A percentile compares a stretch with the other conserved stretches of the same genome.
Conservation (phyloP, 345 rosid genomes). For the Cardamine occulta region DNA sequence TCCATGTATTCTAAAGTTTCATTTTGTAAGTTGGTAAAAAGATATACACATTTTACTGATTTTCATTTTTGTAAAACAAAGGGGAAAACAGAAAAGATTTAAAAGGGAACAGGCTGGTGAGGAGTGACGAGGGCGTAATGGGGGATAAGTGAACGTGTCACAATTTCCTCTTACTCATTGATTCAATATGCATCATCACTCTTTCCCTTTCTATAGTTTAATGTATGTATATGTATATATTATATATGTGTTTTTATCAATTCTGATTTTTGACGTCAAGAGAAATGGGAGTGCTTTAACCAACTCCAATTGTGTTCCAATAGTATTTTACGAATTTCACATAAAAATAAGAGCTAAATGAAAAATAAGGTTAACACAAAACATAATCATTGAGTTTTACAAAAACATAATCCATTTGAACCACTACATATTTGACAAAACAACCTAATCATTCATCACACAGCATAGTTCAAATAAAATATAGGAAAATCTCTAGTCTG, state of each 20-base stretch:
- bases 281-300: slow-evolving; percentile 11
- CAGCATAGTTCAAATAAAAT: not conserved
- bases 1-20: not conserved
- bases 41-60: not conserved
- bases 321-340: not conserved
- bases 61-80: not conserved
- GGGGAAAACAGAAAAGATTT: not conserved
- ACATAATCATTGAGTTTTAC: slow-evolving; percentile 25
- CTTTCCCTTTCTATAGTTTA: not conserved
- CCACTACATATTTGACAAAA: not conserved
- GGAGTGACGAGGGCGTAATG: slow-evolving; percentile 37
- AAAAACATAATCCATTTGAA: slow-evolving; percentile 16
- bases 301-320: not conserved
- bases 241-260: not conserved
- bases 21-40: slow-evolving; percentile 12
- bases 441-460: slow-evolving; percentile 3
- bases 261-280: slow-evolving; percentile 27
- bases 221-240: not conserved
- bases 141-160: slow-evolving; percentile 35
- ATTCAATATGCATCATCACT: slow-evolving; percentile 21
- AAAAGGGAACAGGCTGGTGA: slow-evolving; percentile 29
- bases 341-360: not conserved
- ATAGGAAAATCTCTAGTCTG: not conserved
- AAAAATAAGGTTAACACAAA: not conserved
- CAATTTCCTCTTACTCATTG: slow-evolving; percentile 12